A percentile compares a stretch with the other conserved stretches of the same genome.
These are phyloP conservation scores for Rubroshorea leprosula DNA, from an alignment of 345 rosid species.

Conservation along the genomic window DNA sequence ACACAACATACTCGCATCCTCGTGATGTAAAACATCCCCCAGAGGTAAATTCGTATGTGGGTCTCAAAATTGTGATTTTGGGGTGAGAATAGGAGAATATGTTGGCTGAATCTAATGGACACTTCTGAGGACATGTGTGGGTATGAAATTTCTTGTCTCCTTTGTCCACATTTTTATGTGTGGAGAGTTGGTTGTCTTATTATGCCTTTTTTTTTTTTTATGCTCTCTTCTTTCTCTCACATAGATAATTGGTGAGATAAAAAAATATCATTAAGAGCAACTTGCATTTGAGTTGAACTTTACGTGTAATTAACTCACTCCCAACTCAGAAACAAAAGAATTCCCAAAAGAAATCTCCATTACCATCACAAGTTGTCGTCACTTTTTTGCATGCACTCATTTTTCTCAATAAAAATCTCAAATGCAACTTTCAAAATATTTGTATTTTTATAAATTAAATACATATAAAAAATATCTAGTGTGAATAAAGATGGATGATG, in stretches of 20 bases:
- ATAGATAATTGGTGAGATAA: background rate
- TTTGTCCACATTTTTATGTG: background rate
- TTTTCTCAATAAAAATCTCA: no score
- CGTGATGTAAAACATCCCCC: no score
- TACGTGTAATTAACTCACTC: constrained; percentile 14
- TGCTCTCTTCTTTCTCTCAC: background rate
- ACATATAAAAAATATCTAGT: no score
- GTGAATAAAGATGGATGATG: no score
- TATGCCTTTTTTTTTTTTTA: background rate
- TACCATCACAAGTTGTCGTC: background rate
- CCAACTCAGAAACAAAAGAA: constrained; percentile 4
- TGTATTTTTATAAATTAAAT: no score
- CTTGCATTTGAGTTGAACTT: constrained; percentile 15
- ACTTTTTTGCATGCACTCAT: background rate
- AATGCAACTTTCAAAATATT: no score
- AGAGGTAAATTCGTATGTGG: no score
- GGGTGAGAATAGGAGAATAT: background rate
- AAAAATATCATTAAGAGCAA: background rate
- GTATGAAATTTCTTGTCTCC: background rate
- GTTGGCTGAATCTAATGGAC: background rate
- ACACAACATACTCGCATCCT: no score
- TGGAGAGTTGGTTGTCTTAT: background rate
- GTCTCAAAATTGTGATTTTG: background rate
- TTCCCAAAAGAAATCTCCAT: background rate
- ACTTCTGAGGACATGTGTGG: background rate